Percentiles rank a stretch among this genome's conserved stretches.
These are phyloP conservation scores for Penicillium crustosum DNA, from an alignment of 2,329 filamentous ascomycete species.

Conservation along the genomic window DNA sequence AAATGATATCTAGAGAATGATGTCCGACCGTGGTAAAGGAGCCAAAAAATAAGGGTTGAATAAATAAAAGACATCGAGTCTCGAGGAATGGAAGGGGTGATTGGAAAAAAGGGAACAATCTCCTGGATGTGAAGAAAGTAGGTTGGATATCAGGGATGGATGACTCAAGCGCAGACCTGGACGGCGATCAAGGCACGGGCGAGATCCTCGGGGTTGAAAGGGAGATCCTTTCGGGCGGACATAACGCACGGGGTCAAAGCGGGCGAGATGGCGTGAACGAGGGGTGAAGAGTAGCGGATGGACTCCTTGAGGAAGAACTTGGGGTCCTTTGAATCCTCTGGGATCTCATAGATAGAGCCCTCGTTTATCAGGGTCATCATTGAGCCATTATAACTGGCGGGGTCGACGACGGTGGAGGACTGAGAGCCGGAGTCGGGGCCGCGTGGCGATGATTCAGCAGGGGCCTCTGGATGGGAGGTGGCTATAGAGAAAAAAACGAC, in stretches of 20 bases:
- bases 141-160: not conserved
- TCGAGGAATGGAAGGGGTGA: slow-evolving; percentile 3
- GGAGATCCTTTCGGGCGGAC: slow-evolving; percentile 28
- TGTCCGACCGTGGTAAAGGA: slow-evolving; percentile 4
- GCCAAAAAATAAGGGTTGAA: not conserved
- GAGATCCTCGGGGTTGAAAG: slow-evolving; percentile 39
- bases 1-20: not conserved
- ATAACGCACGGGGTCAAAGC: slow-evolving; percentile 19
- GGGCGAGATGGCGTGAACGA: slow-evolving; percentile 30
- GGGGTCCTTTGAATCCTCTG: slow-evolving; percentile 32
- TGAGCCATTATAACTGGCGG: slow-evolving; percentile 37
- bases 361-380: slow-evolving; percentile 37
- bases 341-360: slow-evolving; percentile 21
- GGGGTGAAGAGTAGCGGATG: slow-evolving; percentile 33
- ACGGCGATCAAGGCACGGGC: slow-evolving; percentile 40
- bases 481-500: not conserved
- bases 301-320: slow-evolving; percentile 36
- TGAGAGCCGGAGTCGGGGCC: slow-evolving; percentile 34
- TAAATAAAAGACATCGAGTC: slow-evolving; percentile 17
- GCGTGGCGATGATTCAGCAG: slow-evolving; percentile 28
- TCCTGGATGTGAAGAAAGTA: slow-evolving; percentile 20
- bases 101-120: slow-evolving; percentile 16
- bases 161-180: slow-evolving; percentile 28
- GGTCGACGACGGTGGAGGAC: slow-evolving; percentile 38
- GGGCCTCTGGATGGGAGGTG: slow-evolving; percentile 14